Base-by-base conservation (phyloP, 176 grass and related monocot species). In the Zoysia pacifica region DNA sequence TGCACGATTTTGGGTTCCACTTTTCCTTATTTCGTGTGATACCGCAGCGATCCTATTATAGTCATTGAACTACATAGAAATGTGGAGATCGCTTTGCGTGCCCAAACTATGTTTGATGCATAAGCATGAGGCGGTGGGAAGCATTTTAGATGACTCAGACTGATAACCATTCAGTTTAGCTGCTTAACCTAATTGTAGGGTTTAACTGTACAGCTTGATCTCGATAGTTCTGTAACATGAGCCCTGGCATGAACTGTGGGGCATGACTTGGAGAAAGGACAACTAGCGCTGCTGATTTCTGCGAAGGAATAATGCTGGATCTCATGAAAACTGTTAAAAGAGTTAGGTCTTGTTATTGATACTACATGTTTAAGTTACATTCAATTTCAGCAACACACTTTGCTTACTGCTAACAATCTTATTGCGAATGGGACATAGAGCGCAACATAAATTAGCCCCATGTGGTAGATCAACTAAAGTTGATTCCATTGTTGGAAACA, bases 401-500 rank as follows among this genome's bases (percentile, higher is more conserved):
- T 62, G 35, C 59, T 36, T 36, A 36, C 59, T 62, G 20, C 0
- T 36, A 36, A 35, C 20, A 11, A 35, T 62, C 56, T 59, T 59
- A 20, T 83, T 51, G 6, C 51, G 55, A 77, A 70, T 49, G 2
- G 36, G 44, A 42, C 11, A n/a, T 36, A 81, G 12, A 19, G 49
- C 48, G 52, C 36, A 61, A 66, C 36, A n/a, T 36, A 62, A 61
- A 65, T 20, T 81, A 42, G 51, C 52, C 8, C 50, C 44, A 43
- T 39, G 36, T 51, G 47, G 50, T 61, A 41, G 64, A 75, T 75
- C 42, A 78, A 42, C 16, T 60, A 51, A 65, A 65, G 60, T 35
- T 2, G 62, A 40, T 44, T 1, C 3, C 52, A 38, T 48, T 48
- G 49, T 67, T 73, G 37, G 72, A 37, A 72, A 35, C 39, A 70